Evolutionary conservation across 441 rosid species (phyloP).

Genomic region (Manihot esculenta): DNA sequence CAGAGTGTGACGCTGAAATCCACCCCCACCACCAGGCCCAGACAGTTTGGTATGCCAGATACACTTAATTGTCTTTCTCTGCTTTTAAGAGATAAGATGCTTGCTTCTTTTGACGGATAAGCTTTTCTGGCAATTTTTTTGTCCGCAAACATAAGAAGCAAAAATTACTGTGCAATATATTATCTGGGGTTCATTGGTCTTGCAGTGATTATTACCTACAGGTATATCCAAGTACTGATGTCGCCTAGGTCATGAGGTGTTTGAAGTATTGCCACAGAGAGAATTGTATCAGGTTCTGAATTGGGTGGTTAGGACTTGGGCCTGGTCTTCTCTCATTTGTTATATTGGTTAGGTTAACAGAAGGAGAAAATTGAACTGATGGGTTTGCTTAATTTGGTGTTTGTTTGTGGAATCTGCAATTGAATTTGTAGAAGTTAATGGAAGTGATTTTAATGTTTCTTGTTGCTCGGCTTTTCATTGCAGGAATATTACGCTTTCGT

Average conservation of each 20-base stretch:
- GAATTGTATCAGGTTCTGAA: not conserved
- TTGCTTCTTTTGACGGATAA: not conserved
- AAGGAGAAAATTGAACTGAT: too few relatives aligned
- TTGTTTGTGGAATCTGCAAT: too few relatives aligned
- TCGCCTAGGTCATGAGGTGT: not conserved
- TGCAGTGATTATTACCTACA: too few relatives aligned
- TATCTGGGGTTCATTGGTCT: too few relatives aligned
- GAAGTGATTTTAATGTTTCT: not conserved
- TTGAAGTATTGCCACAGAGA: not conserved
- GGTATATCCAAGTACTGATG: too few relatives aligned
- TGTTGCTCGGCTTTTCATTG: not conserved
- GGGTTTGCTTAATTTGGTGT: too few relatives aligned
- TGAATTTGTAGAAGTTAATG: not conserved
- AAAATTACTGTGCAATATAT: too few relatives aligned
- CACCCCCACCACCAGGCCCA: not conserved
- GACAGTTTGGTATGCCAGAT: not conserved
- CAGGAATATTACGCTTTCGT: too few relatives aligned
- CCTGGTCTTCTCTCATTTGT: too few relatives aligned
- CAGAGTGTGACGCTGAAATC: not conserved
- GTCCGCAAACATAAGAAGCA: too few relatives aligned
- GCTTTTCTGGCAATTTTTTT: too few relatives aligned
- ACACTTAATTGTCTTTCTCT: not conserved
- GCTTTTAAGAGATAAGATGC: constrained; percentile 1
- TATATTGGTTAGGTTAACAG: too few relatives aligned
- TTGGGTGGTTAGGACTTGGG: not conserved